phyloP scores from a whole-genome alignment of 148 eudicot genomes.

The Vaccinium myrtillus region DNA sequence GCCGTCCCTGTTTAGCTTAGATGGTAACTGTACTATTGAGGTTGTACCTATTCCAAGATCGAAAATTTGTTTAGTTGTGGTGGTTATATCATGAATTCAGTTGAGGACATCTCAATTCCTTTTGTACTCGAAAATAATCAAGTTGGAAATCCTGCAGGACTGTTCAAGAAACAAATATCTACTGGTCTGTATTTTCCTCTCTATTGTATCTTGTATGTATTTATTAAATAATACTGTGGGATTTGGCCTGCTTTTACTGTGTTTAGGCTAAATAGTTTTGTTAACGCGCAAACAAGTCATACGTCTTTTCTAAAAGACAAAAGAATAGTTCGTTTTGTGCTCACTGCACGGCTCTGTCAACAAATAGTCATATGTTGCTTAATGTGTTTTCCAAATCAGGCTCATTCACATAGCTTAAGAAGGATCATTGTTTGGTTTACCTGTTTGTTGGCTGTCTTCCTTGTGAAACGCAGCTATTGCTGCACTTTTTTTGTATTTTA shows the following conservation, averaged over 20 bases:
- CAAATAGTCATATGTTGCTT: background rate
- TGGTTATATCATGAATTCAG: background rate
- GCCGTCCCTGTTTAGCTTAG: slow-evolving; percentile 36
- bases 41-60: background rate
- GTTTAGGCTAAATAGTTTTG: background rate
- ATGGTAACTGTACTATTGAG: background rate
- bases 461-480: no score
- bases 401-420: background rate
- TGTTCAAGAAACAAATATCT: background rate
- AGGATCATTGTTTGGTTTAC: background rate
- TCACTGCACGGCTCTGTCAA: no score
- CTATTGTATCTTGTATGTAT: background rate
- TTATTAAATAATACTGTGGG: background rate
- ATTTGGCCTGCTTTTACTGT: background rate
- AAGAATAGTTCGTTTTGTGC: no score
- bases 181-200: background rate
- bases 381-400: background rate
- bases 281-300: no score
- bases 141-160: background rate
- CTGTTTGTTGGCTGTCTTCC: background rate
- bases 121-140: background rate
- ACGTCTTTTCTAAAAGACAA: no score
- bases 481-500: no score
- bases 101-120: background rate
- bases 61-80: background rate